Conservation (phyloP, 257 asterid genomes). For the Agastache rugosa region DNA sequence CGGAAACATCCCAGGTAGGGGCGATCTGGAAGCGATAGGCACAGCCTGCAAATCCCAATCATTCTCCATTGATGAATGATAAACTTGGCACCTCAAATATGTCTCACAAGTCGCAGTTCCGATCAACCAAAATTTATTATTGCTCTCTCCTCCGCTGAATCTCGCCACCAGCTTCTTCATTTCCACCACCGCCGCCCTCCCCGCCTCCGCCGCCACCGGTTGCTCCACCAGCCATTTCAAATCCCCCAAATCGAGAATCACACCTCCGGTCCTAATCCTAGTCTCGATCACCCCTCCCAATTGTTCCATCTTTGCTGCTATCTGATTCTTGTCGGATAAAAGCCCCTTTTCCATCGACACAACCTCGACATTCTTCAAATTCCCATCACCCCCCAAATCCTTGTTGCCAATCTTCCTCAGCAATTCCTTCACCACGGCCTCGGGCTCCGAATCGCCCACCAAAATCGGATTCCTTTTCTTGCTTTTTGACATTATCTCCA, state of each 20-base stretch:
- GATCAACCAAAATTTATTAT: conserved; percentile 70
- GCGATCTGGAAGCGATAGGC: conserved; percentile 81
- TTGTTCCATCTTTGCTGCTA: conserved; percentile 61
- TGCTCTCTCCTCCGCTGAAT: conserved; percentile 46
- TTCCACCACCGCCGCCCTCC: conserved; percentile 65
- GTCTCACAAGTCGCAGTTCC: conserved; percentile 98
- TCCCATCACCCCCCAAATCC: conserved; percentile 50
- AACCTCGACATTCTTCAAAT: conserved; percentile 55
- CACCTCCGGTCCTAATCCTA: conserved; percentile 57
- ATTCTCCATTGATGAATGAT: conserved; percentile 91
- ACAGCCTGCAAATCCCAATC: conserved; percentile 99
- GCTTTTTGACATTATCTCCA: conserved; percentile 69
- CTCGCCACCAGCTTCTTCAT: conserved; percentile 58
- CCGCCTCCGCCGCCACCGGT: conserved; percentile 60
- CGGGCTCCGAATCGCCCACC: conserved; percentile 83
- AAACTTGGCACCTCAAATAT: conserved; percentile 89
- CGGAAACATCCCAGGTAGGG: conserved; percentile 73
- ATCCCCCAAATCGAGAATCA: conserved; percentile 91
- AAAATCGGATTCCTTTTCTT: conserved; percentile 82
- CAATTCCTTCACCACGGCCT: conserved; percentile 70
- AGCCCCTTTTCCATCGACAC: conserved; percentile 60
- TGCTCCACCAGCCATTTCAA: conserved; percentile 96
- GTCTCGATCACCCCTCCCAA: conserved; percentile 57
- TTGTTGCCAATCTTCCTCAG: conserved; percentile 57
- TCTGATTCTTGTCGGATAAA: conserved; percentile 48